These are phyloP conservation scores for Russula sp. DNA, from an alignment of 768 basidiomycete genomes.

Conservation along the genomic window DNA sequence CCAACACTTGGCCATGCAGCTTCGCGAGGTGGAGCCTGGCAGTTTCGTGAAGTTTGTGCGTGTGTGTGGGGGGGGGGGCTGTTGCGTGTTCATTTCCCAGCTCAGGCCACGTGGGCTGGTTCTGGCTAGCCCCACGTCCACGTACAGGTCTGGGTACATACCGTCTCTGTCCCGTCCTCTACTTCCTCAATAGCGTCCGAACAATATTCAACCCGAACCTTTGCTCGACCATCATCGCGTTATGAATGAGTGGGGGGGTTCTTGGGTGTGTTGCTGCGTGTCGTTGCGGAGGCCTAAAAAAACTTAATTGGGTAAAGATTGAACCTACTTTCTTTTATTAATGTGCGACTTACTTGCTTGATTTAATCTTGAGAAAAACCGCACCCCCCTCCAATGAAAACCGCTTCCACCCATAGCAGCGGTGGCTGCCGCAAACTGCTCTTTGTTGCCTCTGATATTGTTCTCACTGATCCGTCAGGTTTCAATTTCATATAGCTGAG, in stretches of 20 bases:
- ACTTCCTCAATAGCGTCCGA: neutral
- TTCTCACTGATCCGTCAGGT: neutral
- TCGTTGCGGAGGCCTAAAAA: neutral
- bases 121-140: neutral
- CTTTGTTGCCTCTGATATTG: neutral
- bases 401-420: neutral
- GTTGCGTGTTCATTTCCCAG: slow-evolving; percentile 4
- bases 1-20: neutral
- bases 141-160: neutral
- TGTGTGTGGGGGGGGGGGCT: neutral
- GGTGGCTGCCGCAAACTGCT: neutral
- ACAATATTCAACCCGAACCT: neutral
- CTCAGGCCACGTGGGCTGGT: slow-evolving; percentile 4
- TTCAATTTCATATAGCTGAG: slow-evolving; percentile 7
- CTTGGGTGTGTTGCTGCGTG: neutral
- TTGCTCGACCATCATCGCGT: too few relatives aligned
- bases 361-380: slow-evolving; percentile 10
- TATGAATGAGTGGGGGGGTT: neutral
- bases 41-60: neutral
- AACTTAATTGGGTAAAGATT: slow-evolving; percentile 14
- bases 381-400: too few relatives aligned
- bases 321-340: slow-evolving; percentile 15
- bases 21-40: neutral
- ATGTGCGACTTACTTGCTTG: slow-evolving; percentile 14
- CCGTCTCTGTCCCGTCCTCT: neutral